Conservation (phyloP, 768 basidiomycete genomes). For the Termitomyces sp. region DNA sequence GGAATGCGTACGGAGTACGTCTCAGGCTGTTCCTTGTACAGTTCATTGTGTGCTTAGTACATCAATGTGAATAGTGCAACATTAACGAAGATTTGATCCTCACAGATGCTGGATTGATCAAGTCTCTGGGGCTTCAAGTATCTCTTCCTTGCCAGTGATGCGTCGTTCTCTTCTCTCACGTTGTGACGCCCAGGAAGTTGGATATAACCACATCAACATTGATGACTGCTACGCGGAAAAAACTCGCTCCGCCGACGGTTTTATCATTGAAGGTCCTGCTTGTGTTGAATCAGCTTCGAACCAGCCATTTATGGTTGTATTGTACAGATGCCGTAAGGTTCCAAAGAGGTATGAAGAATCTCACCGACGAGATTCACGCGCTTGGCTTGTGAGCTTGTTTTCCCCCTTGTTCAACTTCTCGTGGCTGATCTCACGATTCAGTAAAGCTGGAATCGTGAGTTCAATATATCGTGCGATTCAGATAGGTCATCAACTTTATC, state of each 20-base stretch:
- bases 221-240: constrained; percentile 68
- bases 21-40: background rate
- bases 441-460: constrained; percentile 44
- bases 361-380: constrained; percentile 55
- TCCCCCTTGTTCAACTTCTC: background rate
- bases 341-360: constrained; percentile 51
- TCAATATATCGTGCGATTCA: background rate
- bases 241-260: constrained; percentile 45
- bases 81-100: constrained; percentile 55
- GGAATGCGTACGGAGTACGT: constrained; percentile 67
- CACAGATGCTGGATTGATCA: constrained; percentile 50
- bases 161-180: background rate
- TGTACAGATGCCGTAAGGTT: constrained; percentile 49
- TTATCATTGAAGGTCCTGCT: constrained; percentile 50
- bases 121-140: constrained; percentile 56
- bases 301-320: background rate
- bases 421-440: constrained; percentile 11
- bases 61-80: constrained; percentile 41
- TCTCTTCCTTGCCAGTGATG: constrained; percentile 8
- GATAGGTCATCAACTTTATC: background rate
- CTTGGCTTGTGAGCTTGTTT: constrained; percentile 50
- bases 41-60: background rate
- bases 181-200: constrained; percentile 40
- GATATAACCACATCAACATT: constrained; percentile 60
- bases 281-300: background rate